Conservation (phyloP, 2,329 filamentous ascomycete species). For the Dothidotthia symphoricarpi region DNA sequence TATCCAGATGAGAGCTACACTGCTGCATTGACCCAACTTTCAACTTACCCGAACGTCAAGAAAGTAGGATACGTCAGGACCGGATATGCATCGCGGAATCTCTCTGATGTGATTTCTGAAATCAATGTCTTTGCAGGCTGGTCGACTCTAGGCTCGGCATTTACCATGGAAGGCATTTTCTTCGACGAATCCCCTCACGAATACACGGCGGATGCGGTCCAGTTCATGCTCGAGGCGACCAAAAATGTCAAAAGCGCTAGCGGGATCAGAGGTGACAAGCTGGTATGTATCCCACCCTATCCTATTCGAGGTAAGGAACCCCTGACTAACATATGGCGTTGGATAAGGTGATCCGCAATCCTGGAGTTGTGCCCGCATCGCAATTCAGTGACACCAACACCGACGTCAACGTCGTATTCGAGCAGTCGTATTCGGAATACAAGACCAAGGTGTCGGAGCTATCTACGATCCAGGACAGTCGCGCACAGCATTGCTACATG, state of each 20-base stretch:
- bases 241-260: slow-evolving; percentile 1
- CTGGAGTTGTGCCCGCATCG: slow-evolving; percentile 3
- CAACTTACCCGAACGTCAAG: neutral
- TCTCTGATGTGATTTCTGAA: slow-evolving; percentile 1
- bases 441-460: neutral
- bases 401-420: slow-evolving; percentile 4
- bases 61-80: slow-evolving; percentile 2
- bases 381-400: slow-evolving; percentile 4
- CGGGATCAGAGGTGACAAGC: neutral
- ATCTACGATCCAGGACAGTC: neutral
- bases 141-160: neutral
- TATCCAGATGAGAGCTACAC: slow-evolving; percentile 1
- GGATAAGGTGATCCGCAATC: slow-evolving; percentile 4
- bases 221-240: neutral
- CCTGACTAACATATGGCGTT: neutral
- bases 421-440: slow-evolving; percentile 4
- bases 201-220: neutral
- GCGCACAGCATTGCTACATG: slow-evolving; percentile 2
- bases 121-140: neutral
- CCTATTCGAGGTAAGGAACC: neutral
- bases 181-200: slow-evolving; percentile 3
- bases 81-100: slow-evolving; percentile 1
- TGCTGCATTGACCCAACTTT: neutral
- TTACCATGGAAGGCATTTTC: slow-evolving; percentile 2
- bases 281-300: neutral